Percentiles rank a stretch among this genome's conserved stretches.
Conservation (phyloP, 352 stramenopile species). For the Phytophthora palmivora region DNA sequence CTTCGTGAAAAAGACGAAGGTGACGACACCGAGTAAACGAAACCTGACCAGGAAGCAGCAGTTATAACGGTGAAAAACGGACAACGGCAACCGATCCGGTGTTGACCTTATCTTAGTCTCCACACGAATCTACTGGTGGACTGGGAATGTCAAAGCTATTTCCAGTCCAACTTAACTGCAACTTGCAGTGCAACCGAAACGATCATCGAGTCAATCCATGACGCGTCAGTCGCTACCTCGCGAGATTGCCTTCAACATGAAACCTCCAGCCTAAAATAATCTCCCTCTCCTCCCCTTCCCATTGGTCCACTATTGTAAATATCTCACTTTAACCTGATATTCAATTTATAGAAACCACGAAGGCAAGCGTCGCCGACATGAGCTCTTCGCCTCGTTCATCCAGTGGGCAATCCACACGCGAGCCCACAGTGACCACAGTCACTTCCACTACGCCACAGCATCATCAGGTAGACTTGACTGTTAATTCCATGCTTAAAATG, state of each 20-base stretch:
- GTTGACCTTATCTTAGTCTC: conserved; percentile 15
- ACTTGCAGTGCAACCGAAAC: conserved; percentile 10
- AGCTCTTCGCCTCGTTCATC: conserved; percentile 7
- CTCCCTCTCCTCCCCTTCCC: background rate
- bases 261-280: conserved; percentile 15
- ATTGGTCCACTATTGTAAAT: conserved; percentile 15
- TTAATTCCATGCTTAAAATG: conserved; percentile 4
- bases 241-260: conserved; percentile 20
- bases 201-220: background rate
- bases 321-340: background rate
- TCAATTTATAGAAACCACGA: conserved; percentile 8
- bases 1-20: conserved; percentile 54
- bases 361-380: conserved; percentile 23
- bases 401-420: conserved; percentile 19
- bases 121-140: too few relatives aligned
- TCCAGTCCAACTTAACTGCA: too few relatives aligned
- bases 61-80: too few relatives aligned
- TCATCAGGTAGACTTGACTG: conserved; percentile 19
- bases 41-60: background rate
- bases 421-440: conserved; percentile 22
- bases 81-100: conserved; percentile 12
- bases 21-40: conserved; percentile 32
- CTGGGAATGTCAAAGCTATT: too few relatives aligned
- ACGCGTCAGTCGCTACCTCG: conserved; percentile 1
- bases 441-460: conserved; percentile 15